Percentiles rank a stretch among this genome's conserved stretches.
Conservation (phyloP, 1,284 basidiomycete species). For the Trametes hirsuta region DNA sequence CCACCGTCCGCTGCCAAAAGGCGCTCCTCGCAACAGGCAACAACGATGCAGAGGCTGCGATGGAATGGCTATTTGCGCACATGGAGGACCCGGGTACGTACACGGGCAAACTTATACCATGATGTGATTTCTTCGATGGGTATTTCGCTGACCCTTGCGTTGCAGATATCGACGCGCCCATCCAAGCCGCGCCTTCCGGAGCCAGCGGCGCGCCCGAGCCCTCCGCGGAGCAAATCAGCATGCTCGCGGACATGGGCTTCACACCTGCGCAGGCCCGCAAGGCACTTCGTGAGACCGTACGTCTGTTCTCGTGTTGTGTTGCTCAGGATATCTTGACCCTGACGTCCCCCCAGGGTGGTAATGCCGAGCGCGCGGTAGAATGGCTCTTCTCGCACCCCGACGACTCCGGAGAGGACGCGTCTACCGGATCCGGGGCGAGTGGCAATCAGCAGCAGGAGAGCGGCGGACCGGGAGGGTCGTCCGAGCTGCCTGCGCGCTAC, state of each 20-base stretch:
- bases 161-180: conserved; percentile 86
- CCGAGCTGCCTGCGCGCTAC: conserved; percentile 75
- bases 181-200: conserved; percentile 42
- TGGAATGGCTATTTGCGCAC: conserved; percentile 95
- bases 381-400: conserved; percentile 98
- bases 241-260: conserved; percentile 95
- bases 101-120: too few relatives aligned
- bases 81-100: conserved; percentile 89
- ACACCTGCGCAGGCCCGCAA: conserved; percentile 83
- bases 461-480: conserved; percentile 48
- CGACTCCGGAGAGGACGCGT: conserved; percentile 72
- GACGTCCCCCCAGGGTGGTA: conserved; percentile 53
- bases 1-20: conserved; percentile 80
- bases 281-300: conserved; percentile 85
- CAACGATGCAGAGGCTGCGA: conserved; percentile 78
- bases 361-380: conserved; percentile 87
- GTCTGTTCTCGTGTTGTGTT: conserved; percentile 30
- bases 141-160: not conserved
- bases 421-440: conserved; percentile 31
- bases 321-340: not conserved
- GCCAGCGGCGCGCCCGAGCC: conserved; percentile 52
- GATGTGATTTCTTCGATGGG: not conserved
- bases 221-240: conserved; percentile 65
- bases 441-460: conserved; percentile 19
- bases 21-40: conserved; percentile 91